Conservation (phyloP, 108 stramenopile genomes). For the Skeletonema menzelii region DNA sequence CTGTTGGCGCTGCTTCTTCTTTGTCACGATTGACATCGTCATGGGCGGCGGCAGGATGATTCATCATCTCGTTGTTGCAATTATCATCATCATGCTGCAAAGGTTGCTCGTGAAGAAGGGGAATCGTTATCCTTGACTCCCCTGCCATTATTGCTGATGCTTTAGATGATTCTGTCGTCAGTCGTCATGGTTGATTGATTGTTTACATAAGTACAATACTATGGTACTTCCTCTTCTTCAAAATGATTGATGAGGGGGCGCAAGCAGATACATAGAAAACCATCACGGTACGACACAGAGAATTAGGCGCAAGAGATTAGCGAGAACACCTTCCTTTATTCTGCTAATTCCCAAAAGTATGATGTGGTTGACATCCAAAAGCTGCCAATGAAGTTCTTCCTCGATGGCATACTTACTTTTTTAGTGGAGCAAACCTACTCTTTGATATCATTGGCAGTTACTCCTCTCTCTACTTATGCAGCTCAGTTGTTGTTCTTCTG, state of each 20-base stretch:
- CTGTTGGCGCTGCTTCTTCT: neutral
- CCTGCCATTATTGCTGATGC: too few relatives aligned
- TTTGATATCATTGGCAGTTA: neutral
- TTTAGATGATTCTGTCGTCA: too few relatives aligned
- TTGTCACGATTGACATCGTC: neutral
- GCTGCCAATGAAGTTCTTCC: neutral
- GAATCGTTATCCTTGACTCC: too few relatives aligned
- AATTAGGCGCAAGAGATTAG: neutral
- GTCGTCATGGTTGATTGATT: too few relatives aligned
- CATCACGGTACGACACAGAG: neutral
- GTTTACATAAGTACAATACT: too few relatives aligned
- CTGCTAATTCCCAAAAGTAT: neutral
- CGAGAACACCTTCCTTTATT: neutral
- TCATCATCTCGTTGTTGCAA: neutral
- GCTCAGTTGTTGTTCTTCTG: neutral
- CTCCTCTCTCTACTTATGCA: too few relatives aligned
- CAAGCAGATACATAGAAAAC: neutral
- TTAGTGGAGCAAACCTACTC: too few relatives aligned
- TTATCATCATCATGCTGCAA: neutral
- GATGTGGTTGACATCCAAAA: neutral
- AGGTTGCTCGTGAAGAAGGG: too few relatives aligned
- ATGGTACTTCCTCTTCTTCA: too few relatives aligned
- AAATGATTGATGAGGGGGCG: too few relatives aligned
- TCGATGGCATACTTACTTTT: too few relatives aligned
- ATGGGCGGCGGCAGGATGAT: too few relatives aligned